Conservation (phyloP, 345 rosid species). For the Eucalyptus sp. region DNA sequence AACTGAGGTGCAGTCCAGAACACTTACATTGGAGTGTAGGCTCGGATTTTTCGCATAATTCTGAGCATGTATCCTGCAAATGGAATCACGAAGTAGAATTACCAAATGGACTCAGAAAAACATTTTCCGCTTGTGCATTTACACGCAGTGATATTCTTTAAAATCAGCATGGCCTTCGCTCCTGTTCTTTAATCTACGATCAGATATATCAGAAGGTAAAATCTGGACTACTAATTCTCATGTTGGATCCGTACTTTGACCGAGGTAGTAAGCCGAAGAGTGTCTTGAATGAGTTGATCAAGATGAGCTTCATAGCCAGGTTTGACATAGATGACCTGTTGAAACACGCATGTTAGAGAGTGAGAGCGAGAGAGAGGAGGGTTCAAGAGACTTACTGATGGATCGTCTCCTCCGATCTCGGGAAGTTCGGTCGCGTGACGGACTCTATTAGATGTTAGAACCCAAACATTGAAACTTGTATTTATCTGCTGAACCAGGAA, state of each 20-base stretch:
- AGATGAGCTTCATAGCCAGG: constrained; percentile 70
- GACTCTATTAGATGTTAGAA: constrained; percentile 39
- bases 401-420: constrained; percentile 71
- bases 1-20: not conserved
- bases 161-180: not conserved
- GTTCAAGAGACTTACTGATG: constrained; percentile 37
- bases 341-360: not conserved
- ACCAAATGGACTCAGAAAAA: not conserved
- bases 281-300: constrained; percentile 68
- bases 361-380: not conserved
- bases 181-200: not conserved
- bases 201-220: not conserved
- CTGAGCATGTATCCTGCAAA: constrained; percentile 65
- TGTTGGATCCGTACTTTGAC: constrained; percentile 21
- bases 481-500: constrained; percentile 37
- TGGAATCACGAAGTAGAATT: not conserved
- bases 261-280: constrained; percentile 43
- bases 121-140: not conserved
- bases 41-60: constrained; percentile 55
- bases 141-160: not conserved
- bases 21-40: constrained; percentile 40
- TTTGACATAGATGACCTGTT: constrained; percentile 81
- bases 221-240: not conserved
- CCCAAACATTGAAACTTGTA: constrained; percentile 67
- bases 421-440: constrained; percentile 24